Base-by-base conservation (phyloP, 2,329 filamentous ascomycete species). In the Botrytis medusae region DNA sequence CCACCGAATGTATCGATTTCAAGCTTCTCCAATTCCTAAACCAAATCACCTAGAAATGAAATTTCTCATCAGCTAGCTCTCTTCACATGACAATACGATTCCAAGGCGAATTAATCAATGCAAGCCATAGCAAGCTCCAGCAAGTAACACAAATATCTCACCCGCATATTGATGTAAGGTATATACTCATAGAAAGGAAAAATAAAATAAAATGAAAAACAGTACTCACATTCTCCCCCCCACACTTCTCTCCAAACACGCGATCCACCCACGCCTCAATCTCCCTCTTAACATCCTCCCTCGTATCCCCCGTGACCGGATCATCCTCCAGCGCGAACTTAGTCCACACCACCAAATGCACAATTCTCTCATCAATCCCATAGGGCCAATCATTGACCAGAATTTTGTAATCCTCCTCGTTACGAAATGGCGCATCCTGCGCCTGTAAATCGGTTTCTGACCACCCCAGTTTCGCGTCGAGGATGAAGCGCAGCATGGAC, bases 331-430 rank as follows among this genome's bases (percentile, higher is more conserved):
- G 85, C 65, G 88, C 86, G 79, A 97, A 97, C 82, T 97, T 97
- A 65, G 93, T 96, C 95, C 95, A 98, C 20, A 97, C 90, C 8
- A 97, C 93, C 4, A 98, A 85, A 81, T 98, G 95, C 25, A 93
- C 88, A 76, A 97, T 95, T 69, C 88, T 86, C 64, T 85, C 80
- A 78, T 96, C 93, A 71, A 98, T 86, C 0, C 93, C 94, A 79
- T 98, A 98, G 0, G 95, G 95, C 93, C 94, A 98, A 85, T 98
- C 95, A 80, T 98, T 98, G 83, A 88, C 89, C 59, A 97, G 82
- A 65, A 97, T 90, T 81, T 90, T 94, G 78, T 91, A 83, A 79
- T 96, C 92, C 64, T 84, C 20, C 22, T 57, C 42, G 8, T 78
- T 70, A 62, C 75, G 74, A 74, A 79, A 79, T 9, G 73, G 76